These are phyloP conservation scores for Tephrocybe sp. DNA, from an alignment of 768 basidiomycete species.

Conservation along the genomic window DNA sequence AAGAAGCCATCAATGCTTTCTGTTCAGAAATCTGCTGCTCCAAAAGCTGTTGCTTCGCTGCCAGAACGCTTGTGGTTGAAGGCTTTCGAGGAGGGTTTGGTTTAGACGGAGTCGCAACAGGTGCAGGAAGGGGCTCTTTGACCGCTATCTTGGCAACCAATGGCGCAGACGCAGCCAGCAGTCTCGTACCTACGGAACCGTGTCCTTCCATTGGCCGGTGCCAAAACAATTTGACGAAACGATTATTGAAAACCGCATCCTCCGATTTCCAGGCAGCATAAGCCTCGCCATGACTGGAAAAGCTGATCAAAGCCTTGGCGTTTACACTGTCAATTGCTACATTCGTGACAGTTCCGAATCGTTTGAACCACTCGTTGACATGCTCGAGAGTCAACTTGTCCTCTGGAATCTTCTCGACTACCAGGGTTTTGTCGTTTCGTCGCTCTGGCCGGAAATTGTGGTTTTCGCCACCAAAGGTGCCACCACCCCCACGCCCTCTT, in stretches of 20 bases:
- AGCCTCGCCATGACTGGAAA: conserved; percentile 80
- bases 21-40: conserved; percentile 89
- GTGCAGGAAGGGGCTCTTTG: conserved; percentile 30
- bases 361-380: conserved; percentile 88
- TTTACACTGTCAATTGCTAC: conserved; percentile 79
- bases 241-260: conserved; percentile 92
- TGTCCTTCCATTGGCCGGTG: conserved; percentile 92
- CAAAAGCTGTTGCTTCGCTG: conserved; percentile 71
- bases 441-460: conserved; percentile 68
- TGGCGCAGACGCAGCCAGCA: conserved; percentile 81
- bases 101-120: conserved; percentile 19
- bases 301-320: conserved; percentile 86
- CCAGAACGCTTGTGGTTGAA: conserved; percentile 49
- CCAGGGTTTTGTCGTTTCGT: conserved; percentile 77
- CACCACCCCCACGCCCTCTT: conserved; percentile 51
- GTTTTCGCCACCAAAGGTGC: conserved; percentile 63
- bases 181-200: conserved; percentile 73
- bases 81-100: conserved; percentile 36
- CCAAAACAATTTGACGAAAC: conserved; percentile 97
- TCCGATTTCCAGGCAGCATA: conserved; percentile 89
- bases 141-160: conserved; percentile 63
- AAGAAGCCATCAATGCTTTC: conserved; percentile 75
- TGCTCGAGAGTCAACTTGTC: conserved; percentile 75
- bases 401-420: conserved; percentile 92
- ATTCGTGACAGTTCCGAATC: conserved; percentile 90